phyloP scores from a whole-genome alignment of 345 rosid genomes.

The Acer campestre region DNA sequence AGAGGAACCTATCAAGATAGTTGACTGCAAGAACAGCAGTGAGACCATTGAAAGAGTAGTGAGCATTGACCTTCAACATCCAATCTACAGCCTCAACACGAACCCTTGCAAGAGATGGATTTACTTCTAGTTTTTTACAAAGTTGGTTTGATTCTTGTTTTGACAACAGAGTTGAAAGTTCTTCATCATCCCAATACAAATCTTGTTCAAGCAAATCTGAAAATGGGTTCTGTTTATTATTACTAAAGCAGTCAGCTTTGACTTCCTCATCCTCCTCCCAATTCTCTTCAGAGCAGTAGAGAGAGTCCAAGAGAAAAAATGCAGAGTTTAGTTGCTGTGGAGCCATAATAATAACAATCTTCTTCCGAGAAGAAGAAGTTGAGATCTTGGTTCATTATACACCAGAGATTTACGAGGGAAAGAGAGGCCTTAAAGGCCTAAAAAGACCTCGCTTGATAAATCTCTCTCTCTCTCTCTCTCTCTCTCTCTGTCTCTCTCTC shows the following conservation, averaged over 20 bases:
- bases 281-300: slow-evolving; percentile 64
- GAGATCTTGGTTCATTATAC: slow-evolving; percentile 44
- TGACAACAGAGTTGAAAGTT: slow-evolving; percentile 44
- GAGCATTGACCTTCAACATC: slow-evolving; percentile 54
- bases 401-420: slow-evolving; percentile 11
- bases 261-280: slow-evolving; percentile 42
- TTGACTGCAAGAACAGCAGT: slow-evolving; percentile 69
- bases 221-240: slow-evolving; percentile 7
- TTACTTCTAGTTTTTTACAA: slow-evolving; percentile 21
- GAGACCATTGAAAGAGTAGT: slow-evolving; percentile 51
- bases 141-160: slow-evolving; percentile 49
- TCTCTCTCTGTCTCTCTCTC: slow-evolving; percentile 8
- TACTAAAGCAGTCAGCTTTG: slow-evolving; percentile 11
- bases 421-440: slow-evolving; percentile 21
- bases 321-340: slow-evolving; percentile 27
- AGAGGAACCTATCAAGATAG: slow-evolving; percentile 69
- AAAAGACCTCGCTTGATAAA: slow-evolving; percentile 29
- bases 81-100: slow-evolving; percentile 57
- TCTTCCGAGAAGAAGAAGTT: slow-evolving; percentile 47
- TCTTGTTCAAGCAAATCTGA: slow-evolving; percentile 42
- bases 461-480: slow-evolving; percentile 17
- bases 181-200: slow-evolving; percentile 62
- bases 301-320: slow-evolving; percentile 38
- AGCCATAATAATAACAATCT: slow-evolving; percentile 35
- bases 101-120: slow-evolving; percentile 37